phyloP scores from a whole-genome alignment of 2,329 filamentous ascomycete genomes.

The Cladosporium halotolerans region DNA sequence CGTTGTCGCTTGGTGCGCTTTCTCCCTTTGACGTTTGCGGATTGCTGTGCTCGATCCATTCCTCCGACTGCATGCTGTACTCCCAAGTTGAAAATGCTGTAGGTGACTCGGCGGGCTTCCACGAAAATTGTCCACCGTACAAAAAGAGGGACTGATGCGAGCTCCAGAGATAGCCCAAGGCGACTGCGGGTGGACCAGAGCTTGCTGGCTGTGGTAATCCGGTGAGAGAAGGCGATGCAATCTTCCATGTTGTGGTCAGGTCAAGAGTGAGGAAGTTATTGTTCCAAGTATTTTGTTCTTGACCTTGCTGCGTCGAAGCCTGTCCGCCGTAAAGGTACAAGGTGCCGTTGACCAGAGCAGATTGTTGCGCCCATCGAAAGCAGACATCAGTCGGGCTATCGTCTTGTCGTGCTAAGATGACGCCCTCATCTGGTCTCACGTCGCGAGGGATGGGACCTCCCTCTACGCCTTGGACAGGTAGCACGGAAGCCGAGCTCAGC shows the following conservation, averaged over 20 bases:
- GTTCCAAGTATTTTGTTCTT: slow-evolving; percentile 63
- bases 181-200: slow-evolving; percentile 60
- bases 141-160: slow-evolving; percentile 64
- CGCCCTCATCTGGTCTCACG: slow-evolving; percentile 11
- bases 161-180: slow-evolving; percentile 70
- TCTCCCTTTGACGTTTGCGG: slow-evolving; percentile 59
- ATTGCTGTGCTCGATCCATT: slow-evolving; percentile 58
- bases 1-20: slow-evolving; percentile 51
- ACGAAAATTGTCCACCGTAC: slow-evolving; percentile 69
- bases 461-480: slow-evolving; percentile 26
- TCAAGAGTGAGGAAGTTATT: slow-evolving; percentile 69
- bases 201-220: slow-evolving; percentile 55
- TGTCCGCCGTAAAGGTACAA: slow-evolving; percentile 71
- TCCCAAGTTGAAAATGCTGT: slow-evolving; percentile 60
- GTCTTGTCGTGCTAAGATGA: slow-evolving; percentile 31
- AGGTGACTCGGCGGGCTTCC: slow-evolving; percentile 53
- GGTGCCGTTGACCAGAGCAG: slow-evolving; percentile 65
- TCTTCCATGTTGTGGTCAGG: slow-evolving; percentile 66
- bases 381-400: slow-evolving; percentile 53
- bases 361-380: slow-evolving; percentile 60
- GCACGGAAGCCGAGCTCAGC: neutral
- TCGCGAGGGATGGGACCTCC: slow-evolving; percentile 23
- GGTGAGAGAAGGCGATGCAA: slow-evolving; percentile 54
- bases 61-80: slow-evolving; percentile 54
- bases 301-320: slow-evolving; percentile 51